Evolutionary conservation across 352 stramenopile species (phyloP).

Genomic region (Pythium sukuiense): DNA sequence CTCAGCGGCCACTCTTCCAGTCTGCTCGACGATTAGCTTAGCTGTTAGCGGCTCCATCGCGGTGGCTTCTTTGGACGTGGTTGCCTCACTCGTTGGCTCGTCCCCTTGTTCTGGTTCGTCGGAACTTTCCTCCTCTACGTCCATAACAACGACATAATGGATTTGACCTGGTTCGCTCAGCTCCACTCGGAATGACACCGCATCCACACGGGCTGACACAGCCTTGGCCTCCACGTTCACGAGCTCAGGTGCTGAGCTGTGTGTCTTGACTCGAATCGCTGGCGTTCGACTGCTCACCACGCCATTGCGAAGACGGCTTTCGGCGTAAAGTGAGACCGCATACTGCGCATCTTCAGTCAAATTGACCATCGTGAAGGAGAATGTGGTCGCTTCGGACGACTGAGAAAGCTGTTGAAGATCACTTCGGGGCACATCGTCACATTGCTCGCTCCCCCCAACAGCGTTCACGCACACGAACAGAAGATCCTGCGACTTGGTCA

Average conservation of each 20-base stretch:
- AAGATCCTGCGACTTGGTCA: conserved; percentile 60
- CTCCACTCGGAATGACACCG: conserved; percentile 26
- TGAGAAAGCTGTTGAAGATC: conserved; percentile 29
- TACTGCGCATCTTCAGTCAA: conserved; percentile 57
- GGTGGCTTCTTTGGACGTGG: background rate
- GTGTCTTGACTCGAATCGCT: conserved; percentile 34
- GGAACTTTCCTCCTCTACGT: conserved; percentile 1
- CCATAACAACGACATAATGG: conserved; percentile 42
- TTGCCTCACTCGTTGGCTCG: background rate
- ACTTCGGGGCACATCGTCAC: conserved; percentile 35
- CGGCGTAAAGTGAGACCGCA: conserved; percentile 46
- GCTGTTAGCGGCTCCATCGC: conserved; percentile 3
- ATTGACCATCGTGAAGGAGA: conserved; percentile 49
- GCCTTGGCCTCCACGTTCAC: conserved; percentile 22
- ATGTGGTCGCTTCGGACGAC: conserved; percentile 18
- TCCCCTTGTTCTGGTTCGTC: background rate
- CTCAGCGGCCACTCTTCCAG: background rate
- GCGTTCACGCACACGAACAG: conserved; percentile 44
- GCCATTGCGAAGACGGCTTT: conserved; percentile 52
- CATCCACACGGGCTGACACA: conserved; percentile 37
- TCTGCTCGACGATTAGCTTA: conserved; percentile 15
- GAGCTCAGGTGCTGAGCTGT: conserved; percentile 43
- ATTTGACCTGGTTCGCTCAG: conserved; percentile 38
- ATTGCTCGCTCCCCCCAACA: conserved; percentile 13
- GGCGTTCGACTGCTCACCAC: conserved; percentile 44